A percentile compares a stretch with the other conserved stretches of the same genome.
Conservation (phyloP, 208 protist genomes). For the Leishmania tarentolae region DNA sequence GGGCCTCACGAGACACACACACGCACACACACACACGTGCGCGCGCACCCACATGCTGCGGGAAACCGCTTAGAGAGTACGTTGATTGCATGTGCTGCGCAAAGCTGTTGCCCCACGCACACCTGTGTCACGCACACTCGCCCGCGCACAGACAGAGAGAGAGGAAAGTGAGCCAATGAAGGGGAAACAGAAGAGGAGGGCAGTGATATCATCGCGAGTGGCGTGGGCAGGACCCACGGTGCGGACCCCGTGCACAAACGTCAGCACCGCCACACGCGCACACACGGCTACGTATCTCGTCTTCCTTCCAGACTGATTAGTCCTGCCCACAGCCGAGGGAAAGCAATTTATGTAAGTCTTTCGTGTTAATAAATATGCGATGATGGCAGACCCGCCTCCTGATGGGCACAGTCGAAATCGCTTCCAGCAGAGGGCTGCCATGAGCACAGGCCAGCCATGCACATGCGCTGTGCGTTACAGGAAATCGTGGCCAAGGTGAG, state of each 20-base stretch:
- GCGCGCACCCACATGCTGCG: conserved; percentile 7
- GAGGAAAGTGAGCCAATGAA: not conserved
- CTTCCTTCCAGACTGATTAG: not conserved
- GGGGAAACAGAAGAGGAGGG: not conserved
- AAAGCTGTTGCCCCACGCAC: too few species aligned
- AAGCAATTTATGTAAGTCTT: not conserved
- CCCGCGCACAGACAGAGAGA: not conserved
- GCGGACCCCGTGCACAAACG: not conserved
- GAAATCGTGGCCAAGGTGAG: conserved; percentile 75
- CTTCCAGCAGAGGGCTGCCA: not conserved
- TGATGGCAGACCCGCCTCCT: not conserved
- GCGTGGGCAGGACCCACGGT: not conserved
- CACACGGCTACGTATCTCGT: not conserved
- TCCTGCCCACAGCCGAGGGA: not conserved
- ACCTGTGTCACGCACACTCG: too few species aligned
- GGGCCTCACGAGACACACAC: not conserved
- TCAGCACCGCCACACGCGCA: not conserved
- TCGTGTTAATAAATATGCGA: not conserved
- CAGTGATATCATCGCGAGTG: not conserved
- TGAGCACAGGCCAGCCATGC: too few species aligned
- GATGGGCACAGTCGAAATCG: not conserved
- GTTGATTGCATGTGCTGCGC: too few species aligned
- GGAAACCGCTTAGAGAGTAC: too few species aligned
- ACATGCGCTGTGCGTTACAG: conserved; percentile 32
- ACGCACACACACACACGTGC: not conserved